A percentile compares a stretch with the other conserved stretches of the same genome.
Evolutionary conservation across 257 asterid species (phyloP).

Genomic region (Primulina eburnea): DNA sequence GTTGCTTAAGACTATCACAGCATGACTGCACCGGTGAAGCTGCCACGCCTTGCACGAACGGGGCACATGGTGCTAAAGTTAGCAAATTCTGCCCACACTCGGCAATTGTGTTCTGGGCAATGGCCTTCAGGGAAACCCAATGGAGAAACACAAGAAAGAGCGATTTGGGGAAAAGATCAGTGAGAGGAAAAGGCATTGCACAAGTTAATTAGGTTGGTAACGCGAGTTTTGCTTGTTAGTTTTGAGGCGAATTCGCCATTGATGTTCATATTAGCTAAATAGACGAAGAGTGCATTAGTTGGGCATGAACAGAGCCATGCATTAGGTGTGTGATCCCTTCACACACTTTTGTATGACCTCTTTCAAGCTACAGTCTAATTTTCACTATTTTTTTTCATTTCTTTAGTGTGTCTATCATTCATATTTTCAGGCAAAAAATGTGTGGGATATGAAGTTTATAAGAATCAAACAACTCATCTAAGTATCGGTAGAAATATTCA

Average conservation of each 20-base stretch:
- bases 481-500: too few relatives aligned
- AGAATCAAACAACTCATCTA: too few relatives aligned
- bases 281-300: constrained; percentile 30
- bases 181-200: constrained; percentile 21
- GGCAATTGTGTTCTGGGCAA: too few relatives aligned
- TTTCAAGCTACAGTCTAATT: background rate
- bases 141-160: constrained; percentile 13
- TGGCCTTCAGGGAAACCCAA: constrained; percentile 13
- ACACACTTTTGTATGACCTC: background rate
- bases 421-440: background rate
- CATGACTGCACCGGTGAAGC: constrained; percentile 48
- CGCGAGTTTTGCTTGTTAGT: constrained; percentile 8
- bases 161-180: constrained; percentile 6
- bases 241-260: constrained; percentile 2
- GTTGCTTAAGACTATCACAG: constrained; percentile 44
- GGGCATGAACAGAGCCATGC: constrained; percentile 44
- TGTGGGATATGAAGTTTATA: background rate
- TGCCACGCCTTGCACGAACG: constrained; percentile 55
- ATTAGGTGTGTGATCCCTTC: constrained; percentile 28
- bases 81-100: too few relatives aligned
- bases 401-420: too few relatives aligned
- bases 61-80: constrained; percentile 48
- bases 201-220: constrained; percentile 14
- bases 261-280: constrained; percentile 11
- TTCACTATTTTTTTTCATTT: too few relatives aligned